Evolutionary conservation across 2,329 filamentous ascomycete species (phyloP), one percentile per base, ranked within the genome.

Genomic region (Fonsecaea monophora): DNA sequence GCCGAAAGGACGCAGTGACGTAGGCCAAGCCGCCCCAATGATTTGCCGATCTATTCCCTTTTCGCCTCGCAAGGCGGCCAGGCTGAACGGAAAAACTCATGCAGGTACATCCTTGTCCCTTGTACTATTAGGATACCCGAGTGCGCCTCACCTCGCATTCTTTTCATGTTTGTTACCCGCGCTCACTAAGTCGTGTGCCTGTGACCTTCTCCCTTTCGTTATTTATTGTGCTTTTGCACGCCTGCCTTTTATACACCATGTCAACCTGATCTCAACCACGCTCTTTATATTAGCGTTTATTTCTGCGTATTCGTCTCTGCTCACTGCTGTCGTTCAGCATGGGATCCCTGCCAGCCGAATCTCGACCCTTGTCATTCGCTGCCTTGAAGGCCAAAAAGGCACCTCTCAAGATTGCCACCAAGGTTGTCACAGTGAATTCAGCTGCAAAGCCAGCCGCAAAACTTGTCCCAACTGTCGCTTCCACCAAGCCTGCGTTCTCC

Each of bases 361-460:
- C 61, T 53, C 58, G 55, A 58, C 67, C 66, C 65, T 64, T 68
- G 67, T 69, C 67, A 34, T 65, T 71, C 50, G 63, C 65, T 34
- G 60, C 67, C 34, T 53, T 71, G 54, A 71, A 70, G 45, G 66
- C 62, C 32, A 71, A 66, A 56, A 71, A 71, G 60, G 65, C 65
- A 18, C 54, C 67, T 57, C 67, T 65, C 21, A 69, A 68, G 54
- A 68, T 71, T 35, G 65, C 64, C n/a, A 71, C 69, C 6, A 71
- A 69, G 45, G 53, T 66, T 15, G 67, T 69, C 48, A 65, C 68
- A 25, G 61, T 70, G 1, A 42, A 45, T 25, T 42, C 63, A 50
- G 30, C 45, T n/a, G 10, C 60, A 25, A 68, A 66, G 40, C 63
- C 63, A 7, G 18, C 53, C 5, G n/a, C 66, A 15, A 62, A 54